These are phyloP conservation scores for Rhizopus arrhizus DNA, from an alignment of 371 early-diverging fungal genomes.

Conservation along the genomic window DNA sequence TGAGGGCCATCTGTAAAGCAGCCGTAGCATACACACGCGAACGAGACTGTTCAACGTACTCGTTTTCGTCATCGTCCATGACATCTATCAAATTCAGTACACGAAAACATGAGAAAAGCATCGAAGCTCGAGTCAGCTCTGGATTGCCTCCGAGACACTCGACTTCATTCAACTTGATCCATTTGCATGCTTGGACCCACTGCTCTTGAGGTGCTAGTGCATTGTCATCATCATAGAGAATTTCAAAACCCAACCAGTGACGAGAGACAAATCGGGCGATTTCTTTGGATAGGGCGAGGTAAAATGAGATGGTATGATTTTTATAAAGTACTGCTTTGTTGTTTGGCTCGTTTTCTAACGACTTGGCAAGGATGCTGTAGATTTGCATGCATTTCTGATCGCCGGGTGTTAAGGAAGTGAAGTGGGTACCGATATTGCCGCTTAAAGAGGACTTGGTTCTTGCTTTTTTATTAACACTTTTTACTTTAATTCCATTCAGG, in stretches of 20 bases:
- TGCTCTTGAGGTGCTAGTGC: constrained; percentile 30
- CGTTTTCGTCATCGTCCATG: constrained; percentile 36
- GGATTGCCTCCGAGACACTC: constrained; percentile 50
- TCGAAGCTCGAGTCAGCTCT: constrained; percentile 25
- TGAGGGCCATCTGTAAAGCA: constrained; percentile 43
- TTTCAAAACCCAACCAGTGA: constrained; percentile 48
- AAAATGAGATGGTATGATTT: constrained; percentile 13
- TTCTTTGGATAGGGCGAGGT: constrained; percentile 27
- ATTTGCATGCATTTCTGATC: constrained; percentile 49
- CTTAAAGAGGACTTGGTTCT: constrained; percentile 14
- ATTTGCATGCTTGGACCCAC: constrained; percentile 43
- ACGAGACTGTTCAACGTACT: constrained; percentile 29
- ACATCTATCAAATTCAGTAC: constrained; percentile 34
- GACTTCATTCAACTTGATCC: constrained; percentile 51
- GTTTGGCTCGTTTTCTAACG: constrained; percentile 22
- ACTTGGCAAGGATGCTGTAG: constrained; percentile 35
- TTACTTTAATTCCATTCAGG: constrained; percentile 23
- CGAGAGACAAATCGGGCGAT: constrained; percentile 30
- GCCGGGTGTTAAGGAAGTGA: constrained; percentile 35
- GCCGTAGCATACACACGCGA: constrained; percentile 46
- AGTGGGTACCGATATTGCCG: constrained; percentile 21
- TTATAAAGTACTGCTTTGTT: constrained; percentile 2
- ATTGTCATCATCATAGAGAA: constrained; percentile 27
- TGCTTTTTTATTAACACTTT: constrained; percentile 22
- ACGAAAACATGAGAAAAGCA: constrained; percentile 36